A percentile compares a stretch with the other conserved stretches of the same genome.
phyloP scores from a whole-genome alignment of 768 basidiomycete genomes.

The Boletellus ananas region DNA sequence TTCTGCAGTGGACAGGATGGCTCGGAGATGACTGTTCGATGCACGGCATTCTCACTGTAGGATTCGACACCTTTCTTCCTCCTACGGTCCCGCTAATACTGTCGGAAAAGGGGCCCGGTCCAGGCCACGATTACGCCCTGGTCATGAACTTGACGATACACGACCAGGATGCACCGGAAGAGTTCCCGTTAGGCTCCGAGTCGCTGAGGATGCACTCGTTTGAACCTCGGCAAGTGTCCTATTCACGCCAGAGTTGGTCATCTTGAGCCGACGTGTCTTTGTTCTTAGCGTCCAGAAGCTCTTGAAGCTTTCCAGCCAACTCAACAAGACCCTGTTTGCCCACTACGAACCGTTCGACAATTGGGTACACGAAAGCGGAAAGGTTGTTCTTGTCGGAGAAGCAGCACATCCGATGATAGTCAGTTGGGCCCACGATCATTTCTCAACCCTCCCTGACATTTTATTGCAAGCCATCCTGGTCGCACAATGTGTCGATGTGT shows the following conservation, averaged over 20 bases:
- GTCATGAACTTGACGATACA: constrained; percentile 7
- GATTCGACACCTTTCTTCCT: not conserved
- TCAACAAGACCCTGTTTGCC: constrained; percentile 31
- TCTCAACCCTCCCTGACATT: not conserved
- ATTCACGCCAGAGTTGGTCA: too few species aligned
- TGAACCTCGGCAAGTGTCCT: constrained; percentile 19
- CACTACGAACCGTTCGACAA: constrained; percentile 39
- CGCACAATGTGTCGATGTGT: constrained; percentile 43
- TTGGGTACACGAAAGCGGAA: constrained; percentile 48
- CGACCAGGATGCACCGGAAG: not conserved
- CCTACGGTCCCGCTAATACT: too few species aligned
- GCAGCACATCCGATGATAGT: constrained; percentile 57
- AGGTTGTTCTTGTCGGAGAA: constrained; percentile 53
- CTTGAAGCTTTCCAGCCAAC: constrained; percentile 10
- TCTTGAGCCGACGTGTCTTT: not conserved
- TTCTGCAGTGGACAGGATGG: constrained; percentile 20
- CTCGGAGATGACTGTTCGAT: constrained; percentile 19
- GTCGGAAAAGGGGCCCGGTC: constrained; percentile 9
- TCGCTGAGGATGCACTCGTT: constrained; percentile 14
- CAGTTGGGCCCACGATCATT: not conserved
- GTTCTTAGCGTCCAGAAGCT: constrained; percentile 18
- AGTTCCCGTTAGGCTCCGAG: constrained; percentile 12
- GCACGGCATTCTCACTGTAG: constrained; percentile 18
- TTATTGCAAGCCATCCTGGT: constrained; percentile 42
- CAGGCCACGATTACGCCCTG: constrained; percentile 14